These are phyloP conservation scores for Panaeolus papilionaceus DNA, from an alignment of 768 basidiomycete genomes.

Conservation along the genomic window DNA sequence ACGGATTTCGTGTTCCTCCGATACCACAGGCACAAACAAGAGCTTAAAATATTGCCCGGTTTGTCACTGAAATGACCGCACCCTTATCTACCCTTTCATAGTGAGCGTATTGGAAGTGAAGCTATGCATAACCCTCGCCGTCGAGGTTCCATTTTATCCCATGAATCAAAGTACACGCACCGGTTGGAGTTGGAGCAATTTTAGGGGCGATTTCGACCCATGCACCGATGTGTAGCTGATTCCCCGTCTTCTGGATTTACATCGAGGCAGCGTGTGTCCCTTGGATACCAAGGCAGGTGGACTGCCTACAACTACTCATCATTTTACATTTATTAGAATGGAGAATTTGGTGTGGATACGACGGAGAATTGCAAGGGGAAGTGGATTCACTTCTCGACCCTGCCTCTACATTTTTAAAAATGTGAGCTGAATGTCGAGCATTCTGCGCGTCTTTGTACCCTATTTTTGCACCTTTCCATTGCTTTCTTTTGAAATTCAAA, in stretches of 20 bases:
- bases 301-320: neutral
- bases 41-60: neutral
- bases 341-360: neutral
- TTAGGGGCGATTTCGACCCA: neutral
- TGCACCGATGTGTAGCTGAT: neutral
- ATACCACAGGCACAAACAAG: neutral
- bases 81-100: neutral
- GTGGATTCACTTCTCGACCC: neutral
- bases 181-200: neutral
- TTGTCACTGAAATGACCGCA: neutral
- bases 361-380: slow-evolving; percentile 1
- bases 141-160: neutral
- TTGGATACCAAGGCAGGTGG: neutral
- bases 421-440: neutral
- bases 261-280: neutral
- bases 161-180: neutral
- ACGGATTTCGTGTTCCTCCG: neutral
- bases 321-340: slow-evolving; percentile 7
- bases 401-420: neutral
- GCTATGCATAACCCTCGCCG: neutral
- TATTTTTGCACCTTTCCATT: neutral
- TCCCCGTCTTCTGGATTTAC: neutral
- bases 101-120: neutral
- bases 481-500: neutral
- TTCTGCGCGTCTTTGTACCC: too few species aligned